These are phyloP conservation scores for Magnaporthiopsis rhizophila DNA, from an alignment of 2,329 filamentous ascomycete species.

Conservation along the genomic window DNA sequence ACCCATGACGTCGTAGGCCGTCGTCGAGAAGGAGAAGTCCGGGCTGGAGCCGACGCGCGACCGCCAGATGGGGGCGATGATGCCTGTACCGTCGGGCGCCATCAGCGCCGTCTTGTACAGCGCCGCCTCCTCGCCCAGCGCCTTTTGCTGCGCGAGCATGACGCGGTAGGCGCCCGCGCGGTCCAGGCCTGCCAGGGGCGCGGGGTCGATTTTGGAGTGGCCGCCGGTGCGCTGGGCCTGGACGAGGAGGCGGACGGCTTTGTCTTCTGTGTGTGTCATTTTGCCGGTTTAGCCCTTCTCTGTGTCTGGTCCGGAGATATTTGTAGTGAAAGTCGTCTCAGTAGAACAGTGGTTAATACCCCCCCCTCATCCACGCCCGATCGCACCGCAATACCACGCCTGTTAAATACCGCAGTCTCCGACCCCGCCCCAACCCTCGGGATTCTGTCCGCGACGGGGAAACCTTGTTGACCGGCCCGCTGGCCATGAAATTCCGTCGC, in stretches of 20 bases:
- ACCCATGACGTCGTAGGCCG: background rate
- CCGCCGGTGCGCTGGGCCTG: conserved; percentile 2
- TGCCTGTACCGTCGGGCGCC: conserved; percentile 1
- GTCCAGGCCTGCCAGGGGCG: background rate
- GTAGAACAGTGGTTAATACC: too few relatives aligned
- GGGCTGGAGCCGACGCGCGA: conserved; percentile 5
- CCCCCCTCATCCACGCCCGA: too few relatives aligned
- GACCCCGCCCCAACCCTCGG: background rate
- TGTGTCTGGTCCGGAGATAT: too few relatives aligned
- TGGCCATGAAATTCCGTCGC: background rate
- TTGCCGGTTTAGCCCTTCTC: background rate
- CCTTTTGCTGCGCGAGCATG: background rate
- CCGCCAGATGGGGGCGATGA: conserved; percentile 3
- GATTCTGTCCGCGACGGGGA: background rate
- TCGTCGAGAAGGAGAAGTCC: background rate
- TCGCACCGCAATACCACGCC: too few relatives aligned
- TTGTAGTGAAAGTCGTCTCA: too few relatives aligned
- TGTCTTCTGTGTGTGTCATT: background rate
- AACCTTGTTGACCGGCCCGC: too few relatives aligned
- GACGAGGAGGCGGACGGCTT: background rate
- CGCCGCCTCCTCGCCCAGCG: conserved; percentile 3
- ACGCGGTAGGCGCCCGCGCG: conserved; percentile 3
- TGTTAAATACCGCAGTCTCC: too few relatives aligned
- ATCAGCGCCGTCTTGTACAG: conserved; percentile 2
- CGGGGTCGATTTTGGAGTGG: conserved; percentile 2